Evolutionary conservation across 495 filamentous ascomycete genomes (phyloP), one percentile per base, ranked within the genome.

Genomic region (Pyronema domesticum): DNA sequence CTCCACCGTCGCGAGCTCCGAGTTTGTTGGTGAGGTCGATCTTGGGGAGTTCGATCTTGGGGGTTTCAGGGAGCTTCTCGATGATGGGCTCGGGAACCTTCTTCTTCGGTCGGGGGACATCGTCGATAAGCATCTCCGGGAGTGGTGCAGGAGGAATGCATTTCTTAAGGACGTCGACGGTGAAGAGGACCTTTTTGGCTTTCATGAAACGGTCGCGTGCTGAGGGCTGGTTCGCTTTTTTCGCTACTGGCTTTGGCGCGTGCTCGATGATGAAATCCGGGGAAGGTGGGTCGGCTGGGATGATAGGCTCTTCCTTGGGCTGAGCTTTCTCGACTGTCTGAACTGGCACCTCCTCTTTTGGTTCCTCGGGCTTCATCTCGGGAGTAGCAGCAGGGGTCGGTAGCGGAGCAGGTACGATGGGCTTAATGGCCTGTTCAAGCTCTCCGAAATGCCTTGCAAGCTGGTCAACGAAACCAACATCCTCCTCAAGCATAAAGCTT

Each of bases 111-210:
- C 47, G 18, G 34, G 47, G 47, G n/a, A 5, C 45, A 13, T 50
- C 47, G 13, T 9, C 9, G 10, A 50, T 50, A 23, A 50, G 36
- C 47, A 35, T 34, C 34, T 50, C 47, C 13, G 47, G 47, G 7
- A 36, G 47, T 8, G 47, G 47, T 36, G 47, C 47, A 3, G 47
- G 47, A 36, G 47, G 47, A 36, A 50, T 50, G 47, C 19, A 50
- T 34, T 50, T 50, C 47, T 50, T 50, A 3, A 50, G 18, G 18
- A 50, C 47, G 36, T 50, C 47, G 30, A 50, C 47, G 1, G 47
- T 36, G 47, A 50, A 50, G 23, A 50, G 19, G 23, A 50, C 17
- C 47, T 50, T 50, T 34, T 50, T 50, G 23, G 47, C 47, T 19
- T 50, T 50, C 23, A 50, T 10, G 47, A 50, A 50, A 7, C 47